A percentile compares a stretch with the other conserved stretches of the same genome.
Conservation (phyloP, 768 basidiomycete genomes). For the Rhizopogon salebrosus region DNA sequence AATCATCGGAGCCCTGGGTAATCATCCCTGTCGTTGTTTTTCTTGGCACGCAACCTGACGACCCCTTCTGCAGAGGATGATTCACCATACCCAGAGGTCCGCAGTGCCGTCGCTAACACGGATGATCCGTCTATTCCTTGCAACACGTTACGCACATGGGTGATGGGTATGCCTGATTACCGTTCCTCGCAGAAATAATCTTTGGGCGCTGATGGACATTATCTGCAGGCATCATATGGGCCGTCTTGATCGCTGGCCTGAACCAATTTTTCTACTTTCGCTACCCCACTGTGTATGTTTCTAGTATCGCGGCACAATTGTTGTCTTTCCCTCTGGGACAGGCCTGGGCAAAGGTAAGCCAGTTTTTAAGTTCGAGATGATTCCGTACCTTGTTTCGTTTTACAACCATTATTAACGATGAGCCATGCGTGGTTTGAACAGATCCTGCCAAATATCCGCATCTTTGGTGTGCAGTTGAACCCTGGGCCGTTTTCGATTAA, state of each 20-base stretch:
- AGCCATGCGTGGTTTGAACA: constrained; percentile 11
- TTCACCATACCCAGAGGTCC: constrained; percentile 82
- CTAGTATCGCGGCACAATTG: constrained; percentile 61
- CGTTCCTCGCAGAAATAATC: constrained; percentile 7
- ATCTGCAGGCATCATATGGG: constrained; percentile 34
- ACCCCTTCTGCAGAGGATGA: constrained; percentile 52
- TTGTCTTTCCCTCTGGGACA: constrained; percentile 67
- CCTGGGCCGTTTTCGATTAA: constrained; percentile 77
- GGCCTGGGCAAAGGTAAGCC: constrained; percentile 45
- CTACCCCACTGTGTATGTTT: constrained; percentile 43
- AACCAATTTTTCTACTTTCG: constrained; percentile 79
- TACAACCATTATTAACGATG: neutral
- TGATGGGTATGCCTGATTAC: constrained; percentile 34
- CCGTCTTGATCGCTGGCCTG: constrained; percentile 61
- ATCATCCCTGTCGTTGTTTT: neutral
- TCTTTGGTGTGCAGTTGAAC: constrained; percentile 62
- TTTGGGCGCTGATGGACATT: neutral
- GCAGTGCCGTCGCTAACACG: constrained; percentile 69
- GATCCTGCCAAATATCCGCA: constrained; percentile 42
- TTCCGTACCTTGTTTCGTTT: neutral
- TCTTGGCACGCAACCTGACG: constrained; percentile 10
- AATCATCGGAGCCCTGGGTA: constrained; percentile 15
- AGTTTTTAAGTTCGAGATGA: neutral
- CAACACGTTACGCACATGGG: constrained; percentile 55
- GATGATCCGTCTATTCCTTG: constrained; percentile 65